Percentiles rank a stretch among this genome's conserved stretches.
phyloP scores from a whole-genome alignment of 768 basidiomycete species.

The Russula virescens region DNA sequence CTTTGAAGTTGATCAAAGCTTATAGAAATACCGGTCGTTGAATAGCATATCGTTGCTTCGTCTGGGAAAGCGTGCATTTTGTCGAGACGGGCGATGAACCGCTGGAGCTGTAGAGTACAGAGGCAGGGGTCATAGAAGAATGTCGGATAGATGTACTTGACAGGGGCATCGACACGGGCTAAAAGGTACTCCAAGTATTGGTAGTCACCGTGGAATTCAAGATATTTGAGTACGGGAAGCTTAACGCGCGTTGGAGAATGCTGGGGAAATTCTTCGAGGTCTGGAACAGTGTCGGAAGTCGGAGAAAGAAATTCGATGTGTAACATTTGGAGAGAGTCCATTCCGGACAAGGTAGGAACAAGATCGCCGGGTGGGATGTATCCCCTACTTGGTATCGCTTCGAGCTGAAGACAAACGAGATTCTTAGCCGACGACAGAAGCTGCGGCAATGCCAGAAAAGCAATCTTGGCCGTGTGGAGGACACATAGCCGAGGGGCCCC shows the following conservation, averaged over 20 bases:
- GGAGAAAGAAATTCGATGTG: background rate
- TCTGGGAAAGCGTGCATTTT: background rate
- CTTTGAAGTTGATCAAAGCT: background rate
- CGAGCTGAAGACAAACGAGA: conserved; percentile 4
- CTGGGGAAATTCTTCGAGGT: background rate
- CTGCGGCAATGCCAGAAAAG: background rate
- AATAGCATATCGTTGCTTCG: background rate
- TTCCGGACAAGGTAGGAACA: background rate
- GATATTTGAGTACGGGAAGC: background rate
- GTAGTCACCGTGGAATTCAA: background rate
- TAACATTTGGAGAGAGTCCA: background rate
- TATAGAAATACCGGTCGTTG: background rate
- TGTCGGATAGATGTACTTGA: background rate
- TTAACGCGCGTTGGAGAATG: too few relatives aligned
- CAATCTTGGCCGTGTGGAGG: background rate
- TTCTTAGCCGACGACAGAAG: background rate
- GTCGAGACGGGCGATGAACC: background rate
- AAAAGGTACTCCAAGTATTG: conserved; percentile 7
- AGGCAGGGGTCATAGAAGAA: conserved; percentile 3
- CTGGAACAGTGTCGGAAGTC: background rate
- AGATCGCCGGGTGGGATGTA: background rate
- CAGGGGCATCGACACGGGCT: background rate
- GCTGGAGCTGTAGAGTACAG: background rate
- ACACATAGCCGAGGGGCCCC: background rate
- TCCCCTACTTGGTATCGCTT: background rate